Base-by-base conservation (phyloP, 2,329 filamentous ascomycete species). In the Curvularia spicifera region DNA sequence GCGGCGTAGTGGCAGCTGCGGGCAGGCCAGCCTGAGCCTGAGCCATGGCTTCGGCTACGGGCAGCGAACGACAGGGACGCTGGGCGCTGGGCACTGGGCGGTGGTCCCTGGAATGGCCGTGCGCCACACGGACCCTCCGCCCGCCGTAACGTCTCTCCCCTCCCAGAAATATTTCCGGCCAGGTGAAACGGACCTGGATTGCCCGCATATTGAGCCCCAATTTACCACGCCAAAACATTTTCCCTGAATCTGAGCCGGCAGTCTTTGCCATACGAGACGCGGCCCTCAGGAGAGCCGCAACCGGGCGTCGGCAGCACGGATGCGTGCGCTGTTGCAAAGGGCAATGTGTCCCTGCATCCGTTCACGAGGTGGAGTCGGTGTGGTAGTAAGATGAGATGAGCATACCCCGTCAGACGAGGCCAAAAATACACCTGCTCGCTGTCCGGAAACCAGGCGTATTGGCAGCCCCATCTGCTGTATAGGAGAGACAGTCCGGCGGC, bases 191-290 rank as follows among this genome's bases (percentile, higher is more conserved):
- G 56, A 53, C 60, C 61, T 63, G 53, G 39, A 64, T 48, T 59
- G 53, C 43, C 31, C 59, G 46, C 62, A 65, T 46, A 64, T 65
- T 65, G 54, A 54, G 43, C 47, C 50, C 44, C 53, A 63, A 61
- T 63, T 53, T 63, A 57, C 52, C 26, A 51, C 56, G 42, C 43
- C 51, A 48, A 52, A 55, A 53, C 53, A 59, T 51, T 63, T 63
- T 50, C 37, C 39, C n/a, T 67, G 10, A n/a, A 6, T 8, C 5
- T 9, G 62, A 65, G 28, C 56, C 61, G 58, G 58, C 12, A 48
- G 45, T 18, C 57, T 44, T 40, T 43, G 20, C 22, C n/a, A 31
- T 26, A 26, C 24, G 24, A 26, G 24, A 26, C 4, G 28, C 8
- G 12, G 31, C 31, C 31, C 37, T 48, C 13, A 48, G 35, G 20